Base-by-base conservation (phyloP, 352 stramenopile species). In the Phytopythium mirpurense region DNA sequence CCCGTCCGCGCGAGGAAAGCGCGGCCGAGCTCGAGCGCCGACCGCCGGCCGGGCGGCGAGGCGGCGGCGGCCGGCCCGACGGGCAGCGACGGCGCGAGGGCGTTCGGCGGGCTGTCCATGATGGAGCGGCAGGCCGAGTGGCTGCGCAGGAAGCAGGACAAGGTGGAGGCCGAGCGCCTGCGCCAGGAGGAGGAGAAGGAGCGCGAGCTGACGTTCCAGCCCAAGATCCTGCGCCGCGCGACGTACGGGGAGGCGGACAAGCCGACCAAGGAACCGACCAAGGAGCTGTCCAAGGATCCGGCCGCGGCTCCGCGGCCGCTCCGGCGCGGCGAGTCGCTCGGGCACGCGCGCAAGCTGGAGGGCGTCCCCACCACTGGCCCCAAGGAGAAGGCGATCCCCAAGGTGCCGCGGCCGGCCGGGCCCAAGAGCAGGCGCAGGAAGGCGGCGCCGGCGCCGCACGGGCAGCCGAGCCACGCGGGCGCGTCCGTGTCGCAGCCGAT, bases 181-280 rank as follows among this genome's bases (percentile, higher is more conserved):
- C 72, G 83, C 0, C 81, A 90, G 31, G 68, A 73, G 8, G 73
- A 86, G 35, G 83, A 91, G 51, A 87, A 71, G 18, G 74, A 88
- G 23, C 80, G 82, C 53, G 83, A 93, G 50, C 69, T 93, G 18
- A 93, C 83, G 21, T 93, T 93, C 57, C 79, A 87, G 48, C 83
- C 83, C 15, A 91, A 93, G 48, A 65, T 93, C 29, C 72, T 93
- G 24, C 79, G 83, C 5, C 74, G 82, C 29, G 63, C 71, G 29
- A 92, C 81, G 8, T 83, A 73, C 38, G 57, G 54, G 31, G 65
- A 62, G 0, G 54, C 65, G 0, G 76, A 88, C 15, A 67, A 58
- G 36, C 67, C 71, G n/a, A 60, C 62, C 2, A 68, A 64, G 35
- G 69, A 76, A 11, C 32, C 60, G 24, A 18, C 56, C 44, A 32